Evolutionary conservation across 306 rosid species (phyloP).

Genomic region (Ziziphus jujuba): DNA sequence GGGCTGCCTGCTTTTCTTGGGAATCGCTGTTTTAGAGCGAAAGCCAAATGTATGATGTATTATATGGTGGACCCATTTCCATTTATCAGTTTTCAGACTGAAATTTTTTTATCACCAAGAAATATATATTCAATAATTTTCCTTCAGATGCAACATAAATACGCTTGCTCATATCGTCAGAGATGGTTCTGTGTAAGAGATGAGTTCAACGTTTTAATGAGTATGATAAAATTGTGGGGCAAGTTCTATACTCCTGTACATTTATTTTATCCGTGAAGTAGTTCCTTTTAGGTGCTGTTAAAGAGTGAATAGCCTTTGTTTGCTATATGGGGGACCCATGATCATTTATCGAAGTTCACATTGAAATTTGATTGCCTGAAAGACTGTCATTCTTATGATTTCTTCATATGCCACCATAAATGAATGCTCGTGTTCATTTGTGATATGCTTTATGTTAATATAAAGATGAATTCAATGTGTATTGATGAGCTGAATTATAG

Average conservation of each 20-base stretch:
- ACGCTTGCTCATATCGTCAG: neutral
- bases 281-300: slow-evolving; percentile 1
- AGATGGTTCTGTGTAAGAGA: neutral
- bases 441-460: neutral
- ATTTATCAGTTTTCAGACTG: neutral
- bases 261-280: neutral
- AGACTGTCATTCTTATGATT: neutral
- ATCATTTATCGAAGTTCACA: slow-evolving; percentile 5
- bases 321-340: slow-evolving; percentile 2
- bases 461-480: too few species aligned
- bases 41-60: neutral
- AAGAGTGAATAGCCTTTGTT: neutral
- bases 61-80: neutral
- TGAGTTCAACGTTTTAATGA: neutral
- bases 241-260: slow-evolving; percentile 1
- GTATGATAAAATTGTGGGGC: neutral
- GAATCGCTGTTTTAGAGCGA: neutral
- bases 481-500: too few species aligned
- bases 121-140: neutral
- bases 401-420: neutral
- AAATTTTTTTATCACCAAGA: neutral
- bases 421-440: neutral
- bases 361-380: neutral
- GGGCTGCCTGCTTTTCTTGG: slow-evolving; percentile 4
- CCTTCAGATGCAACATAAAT: neutral